Conservation (phyloP, 2,329 filamentous ascomycete genomes). For the Sordariomycetes sp. region DNA sequence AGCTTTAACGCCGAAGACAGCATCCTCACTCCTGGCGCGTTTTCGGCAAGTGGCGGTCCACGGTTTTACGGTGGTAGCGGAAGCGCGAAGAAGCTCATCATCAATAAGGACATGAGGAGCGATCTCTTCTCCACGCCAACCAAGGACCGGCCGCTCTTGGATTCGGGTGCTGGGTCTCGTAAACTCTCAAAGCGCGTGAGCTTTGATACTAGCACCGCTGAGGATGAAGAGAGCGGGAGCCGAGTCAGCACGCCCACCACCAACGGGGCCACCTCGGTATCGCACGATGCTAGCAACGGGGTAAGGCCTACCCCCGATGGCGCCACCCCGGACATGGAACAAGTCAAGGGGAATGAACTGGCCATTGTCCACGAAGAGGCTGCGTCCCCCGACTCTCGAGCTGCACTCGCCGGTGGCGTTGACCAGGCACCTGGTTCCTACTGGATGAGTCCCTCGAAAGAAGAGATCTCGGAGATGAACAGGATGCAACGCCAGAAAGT, state of each 20-base stretch:
- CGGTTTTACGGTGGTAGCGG: slow-evolving; percentile 52
- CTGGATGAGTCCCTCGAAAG: slow-evolving; percentile 70
- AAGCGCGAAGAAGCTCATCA: slow-evolving; percentile 81
- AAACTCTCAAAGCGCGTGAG: slow-evolving; percentile 79
- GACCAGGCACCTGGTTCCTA: slow-evolving; percentile 61
- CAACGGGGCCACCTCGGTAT: slow-evolving; percentile 21
- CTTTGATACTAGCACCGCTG: slow-evolving; percentile 62
- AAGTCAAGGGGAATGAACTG: slow-evolving; percentile 64
- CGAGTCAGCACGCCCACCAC: slow-evolving; percentile 26
- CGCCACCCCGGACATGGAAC: slow-evolving; percentile 50
- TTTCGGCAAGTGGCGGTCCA: slow-evolving; percentile 56
- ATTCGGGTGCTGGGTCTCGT: slow-evolving; percentile 24
- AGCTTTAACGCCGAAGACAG: slow-evolving; percentile 77
- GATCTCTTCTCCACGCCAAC: slow-evolving; percentile 55
- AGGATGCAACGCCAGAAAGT: slow-evolving; percentile 68
- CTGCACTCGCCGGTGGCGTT: slow-evolving; percentile 11
- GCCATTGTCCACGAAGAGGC: slow-evolving; percentile 69
- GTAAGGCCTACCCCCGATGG: background rate
- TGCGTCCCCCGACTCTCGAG: slow-evolving; percentile 15
- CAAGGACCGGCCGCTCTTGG: slow-evolving; percentile 34
- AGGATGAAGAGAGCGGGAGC: slow-evolving; percentile 28
- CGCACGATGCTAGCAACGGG: slow-evolving; percentile 16
- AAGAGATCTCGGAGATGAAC: slow-evolving; percentile 70
- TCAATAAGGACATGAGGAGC: slow-evolving; percentile 76
- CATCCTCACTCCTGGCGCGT: slow-evolving; percentile 75